Percentiles rank a stretch among this genome's conserved stretches.
phyloP scores from a whole-genome alignment of 1,284 basidiomycete genomes.

The Rhodofomes roseus region DNA sequence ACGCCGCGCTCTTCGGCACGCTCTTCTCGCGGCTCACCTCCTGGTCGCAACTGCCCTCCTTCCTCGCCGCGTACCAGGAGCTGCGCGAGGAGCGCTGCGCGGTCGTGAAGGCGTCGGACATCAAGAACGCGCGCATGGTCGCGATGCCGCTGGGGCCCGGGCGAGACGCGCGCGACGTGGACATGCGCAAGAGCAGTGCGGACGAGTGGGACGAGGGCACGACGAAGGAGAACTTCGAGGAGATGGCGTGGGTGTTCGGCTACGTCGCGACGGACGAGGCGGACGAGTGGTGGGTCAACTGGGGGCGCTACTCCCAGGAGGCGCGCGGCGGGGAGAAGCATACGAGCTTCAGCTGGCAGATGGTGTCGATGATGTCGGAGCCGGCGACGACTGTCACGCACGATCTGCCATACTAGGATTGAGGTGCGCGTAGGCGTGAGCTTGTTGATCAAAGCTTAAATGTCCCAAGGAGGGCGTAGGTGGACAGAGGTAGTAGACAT shows the following conservation, averaged over 20 bases:
- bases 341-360: constrained; percentile 4
- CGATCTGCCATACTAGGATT: neutral
- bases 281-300: constrained; percentile 35
- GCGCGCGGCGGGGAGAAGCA: neutral
- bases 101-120: constrained; percentile 34
- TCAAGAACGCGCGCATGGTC: constrained; percentile 32
- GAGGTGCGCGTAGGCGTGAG: neutral
- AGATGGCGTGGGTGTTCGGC: constrained; percentile 25
- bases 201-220: constrained; percentile 24
- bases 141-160: constrained; percentile 37
- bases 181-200: constrained; percentile 25
- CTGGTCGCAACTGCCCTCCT: constrained; percentile 36
- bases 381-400: neutral
- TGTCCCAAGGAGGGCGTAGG: neutral
- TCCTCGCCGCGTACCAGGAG: constrained; percentile 43
- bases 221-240: constrained; percentile 22
- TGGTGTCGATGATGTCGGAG: neutral
- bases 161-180: constrained; percentile 36
- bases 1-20: constrained; percentile 43
- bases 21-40: constrained; percentile 42
- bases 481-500: neutral
- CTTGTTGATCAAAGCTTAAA: too few relatives aligned
- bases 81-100: constrained; percentile 37
- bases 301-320: constrained; percentile 24
- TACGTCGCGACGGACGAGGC: constrained; percentile 33